These are phyloP conservation scores for Russula foetens DNA, from an alignment of 768 basidiomycete genomes.

Conservation along the genomic window DNA sequence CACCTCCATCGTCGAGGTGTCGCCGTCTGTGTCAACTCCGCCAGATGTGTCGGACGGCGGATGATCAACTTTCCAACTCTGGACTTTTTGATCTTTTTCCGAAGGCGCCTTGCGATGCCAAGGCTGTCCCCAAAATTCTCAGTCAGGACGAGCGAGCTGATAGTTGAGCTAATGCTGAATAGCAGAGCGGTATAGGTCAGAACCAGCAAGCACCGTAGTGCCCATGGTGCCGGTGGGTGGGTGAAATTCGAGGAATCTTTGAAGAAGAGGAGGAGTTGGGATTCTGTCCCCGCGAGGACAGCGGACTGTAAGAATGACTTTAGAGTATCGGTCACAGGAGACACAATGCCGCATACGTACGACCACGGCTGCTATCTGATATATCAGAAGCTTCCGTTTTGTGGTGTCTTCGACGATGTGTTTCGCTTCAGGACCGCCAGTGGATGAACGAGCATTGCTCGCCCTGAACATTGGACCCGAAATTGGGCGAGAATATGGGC, in stretches of 20 bases:
- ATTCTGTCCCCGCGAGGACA: constrained; percentile 7
- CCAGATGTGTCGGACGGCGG: not conserved
- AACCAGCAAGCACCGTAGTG: not conserved
- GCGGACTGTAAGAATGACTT: constrained; percentile 1
- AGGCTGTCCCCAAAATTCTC: constrained; percentile 4
- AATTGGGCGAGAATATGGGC: too few species aligned
- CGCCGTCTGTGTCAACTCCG: not conserved
- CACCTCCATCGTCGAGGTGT: constrained; percentile 1
- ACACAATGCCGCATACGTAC: too few species aligned
- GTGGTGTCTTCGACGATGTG: too few species aligned
- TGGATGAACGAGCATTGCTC: too few species aligned
- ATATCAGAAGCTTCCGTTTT: too few species aligned
- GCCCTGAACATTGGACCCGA: too few species aligned
- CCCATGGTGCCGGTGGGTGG: not conserved
- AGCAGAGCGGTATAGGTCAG: constrained; percentile 13
- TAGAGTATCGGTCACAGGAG: too few species aligned
- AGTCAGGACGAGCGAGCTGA: constrained; percentile 13
- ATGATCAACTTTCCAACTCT: not conserved
- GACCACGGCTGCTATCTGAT: too few species aligned
- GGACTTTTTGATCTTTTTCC: not conserved
- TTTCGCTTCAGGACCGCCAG: too few species aligned
- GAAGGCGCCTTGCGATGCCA: not conserved
- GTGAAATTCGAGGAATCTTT: not conserved
- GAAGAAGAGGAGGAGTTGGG: constrained; percentile 11
- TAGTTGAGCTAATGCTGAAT: constrained; percentile 15